Evolutionary conservation across 2,329 filamentous ascomycete species (phyloP).

Genomic region (Emericellopsis cladophorae): DNA sequence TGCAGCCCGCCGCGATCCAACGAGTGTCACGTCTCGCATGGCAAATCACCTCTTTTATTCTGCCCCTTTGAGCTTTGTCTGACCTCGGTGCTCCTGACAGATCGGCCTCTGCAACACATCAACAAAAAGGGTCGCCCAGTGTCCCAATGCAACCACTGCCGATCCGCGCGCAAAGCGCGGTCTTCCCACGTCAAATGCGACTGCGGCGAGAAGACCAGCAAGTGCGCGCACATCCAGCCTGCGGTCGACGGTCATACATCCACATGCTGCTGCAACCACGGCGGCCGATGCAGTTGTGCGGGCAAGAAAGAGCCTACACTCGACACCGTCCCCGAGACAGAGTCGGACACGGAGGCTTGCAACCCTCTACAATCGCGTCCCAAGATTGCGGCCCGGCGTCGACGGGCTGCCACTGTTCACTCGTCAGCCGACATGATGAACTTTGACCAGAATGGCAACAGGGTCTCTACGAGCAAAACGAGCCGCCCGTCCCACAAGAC

Average conservation of each 20-base stretch:
- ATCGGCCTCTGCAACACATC: conserved; percentile 85
- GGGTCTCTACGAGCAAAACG: conserved; percentile 49
- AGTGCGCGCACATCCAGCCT: conserved; percentile 47
- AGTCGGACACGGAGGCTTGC: conserved; percentile 36
- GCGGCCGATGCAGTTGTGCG: conserved; percentile 51
- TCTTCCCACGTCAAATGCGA: conserved; percentile 93
- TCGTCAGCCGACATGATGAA: conserved; percentile 42
- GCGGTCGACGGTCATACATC: conserved; percentile 48
- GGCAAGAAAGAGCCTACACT: conserved; percentile 45
- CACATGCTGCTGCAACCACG: conserved; percentile 60
- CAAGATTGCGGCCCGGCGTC: conserved; percentile 32
- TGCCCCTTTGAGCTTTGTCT: background rate
- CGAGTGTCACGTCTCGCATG: no score
- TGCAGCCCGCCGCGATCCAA: background rate
- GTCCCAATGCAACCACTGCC: conserved; percentile 96
- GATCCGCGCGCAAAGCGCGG: conserved; percentile 88
- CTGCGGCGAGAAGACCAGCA: conserved; percentile 83
- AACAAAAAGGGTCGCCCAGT: conserved; percentile 96
- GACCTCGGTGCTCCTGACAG: conserved; percentile 28
- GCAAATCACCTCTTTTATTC: no score
- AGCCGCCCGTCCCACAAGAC: conserved; percentile 48
- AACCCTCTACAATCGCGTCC: conserved; percentile 15
- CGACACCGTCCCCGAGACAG: conserved; percentile 52
- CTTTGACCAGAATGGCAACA: conserved; percentile 52
- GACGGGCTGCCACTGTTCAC: conserved; percentile 48